A percentile compares a stretch with the other conserved stretches of the same genome.
Conservation (phyloP, 768 basidiomycete genomes). For the Leccinum longicurvipes region DNA sequence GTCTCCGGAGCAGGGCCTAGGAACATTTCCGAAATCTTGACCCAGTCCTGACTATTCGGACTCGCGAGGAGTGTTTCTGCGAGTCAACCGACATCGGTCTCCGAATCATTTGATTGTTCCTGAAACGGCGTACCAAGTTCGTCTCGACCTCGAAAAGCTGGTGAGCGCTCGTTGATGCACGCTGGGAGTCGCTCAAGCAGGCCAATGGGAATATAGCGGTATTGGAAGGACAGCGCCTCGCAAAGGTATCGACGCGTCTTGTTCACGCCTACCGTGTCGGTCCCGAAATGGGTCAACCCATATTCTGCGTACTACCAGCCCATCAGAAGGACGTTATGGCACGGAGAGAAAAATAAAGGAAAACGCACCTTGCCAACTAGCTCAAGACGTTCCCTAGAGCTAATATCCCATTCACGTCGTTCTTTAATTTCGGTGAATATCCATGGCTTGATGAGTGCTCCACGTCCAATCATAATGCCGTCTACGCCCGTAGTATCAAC, state of each 20-base stretch:
- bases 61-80: constrained; percentile 84
- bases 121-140: constrained; percentile 67
- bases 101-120: neutral
- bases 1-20: constrained; percentile 80
- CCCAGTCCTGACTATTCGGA: constrained; percentile 80
- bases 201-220: constrained; percentile 94
- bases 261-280: constrained; percentile 87
- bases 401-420: constrained; percentile 89
- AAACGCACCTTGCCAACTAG: constrained; percentile 64
- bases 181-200: constrained; percentile 79
- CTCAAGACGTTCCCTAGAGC: constrained; percentile 78
- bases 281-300: constrained; percentile 82
- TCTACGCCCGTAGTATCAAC: constrained; percentile 84
- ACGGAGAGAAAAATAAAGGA: neutral
- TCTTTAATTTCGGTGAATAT: constrained; percentile 96
- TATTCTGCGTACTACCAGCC: constrained; percentile 74
- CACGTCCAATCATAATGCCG: constrained; percentile 92
- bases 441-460: constrained; percentile 95
- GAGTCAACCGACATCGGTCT: neutral
- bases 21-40: constrained; percentile 94
- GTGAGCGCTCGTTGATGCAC: constrained; percentile 87
- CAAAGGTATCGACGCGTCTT: constrained; percentile 90
- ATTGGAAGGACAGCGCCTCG: constrained; percentile 93
- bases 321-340: neutral
- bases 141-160: constrained; percentile 81